Evolutionary conservation across 2,329 filamentous ascomycete genomes (phyloP), one percentile per base, ranked within the genome.

Genomic region (Penicillium oxalicum): DNA sequence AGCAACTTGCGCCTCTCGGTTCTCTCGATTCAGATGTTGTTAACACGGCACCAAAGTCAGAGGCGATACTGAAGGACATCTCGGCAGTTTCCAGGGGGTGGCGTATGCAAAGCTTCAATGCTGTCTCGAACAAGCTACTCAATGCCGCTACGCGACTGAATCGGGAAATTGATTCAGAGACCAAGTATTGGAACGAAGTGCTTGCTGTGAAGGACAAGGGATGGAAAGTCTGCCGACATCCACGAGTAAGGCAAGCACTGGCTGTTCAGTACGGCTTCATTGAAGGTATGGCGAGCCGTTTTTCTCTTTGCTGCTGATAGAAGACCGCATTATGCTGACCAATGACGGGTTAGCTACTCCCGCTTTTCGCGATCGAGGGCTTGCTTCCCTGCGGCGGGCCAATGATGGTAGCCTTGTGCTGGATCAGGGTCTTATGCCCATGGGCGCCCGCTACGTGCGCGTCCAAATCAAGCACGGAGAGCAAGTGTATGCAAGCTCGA

Each of bases 191-290:
- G 93, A 80, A 86, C 47, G 86, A 95, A 59, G 80, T 97, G 2
- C 73, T 95, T 40, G 81, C 83, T 8, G 83, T 97, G 39, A 89
- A 86, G 55, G 81, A 89, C 56, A 84, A 83, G 47, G 90, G 91
- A 4, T 98, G 93, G 91, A 84, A 87, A 18, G 74, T 97, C 13
- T 91, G 86, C 57, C 80, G 86, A 42, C 74, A 93, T 36, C 88
- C 89, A 0, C 76, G 83, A 5, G 84, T 91, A 57, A 77, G 77
- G 43, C 82, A 88, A 57, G 84, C 83, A 0, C 76, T 97, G 43
- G 90, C 86, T 18, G 91, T 97, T 33, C 83, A 87, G 54, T 96
- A 91, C 69, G 93, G 91, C 6, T 95, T 95, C 63, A 78, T 86
- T 9, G 91, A 96, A 73, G 79, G 79, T 79, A 68, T 46, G 70